Conservation (phyloP, 306 rosid genomes). For the Begonia masoniana region DNA sequence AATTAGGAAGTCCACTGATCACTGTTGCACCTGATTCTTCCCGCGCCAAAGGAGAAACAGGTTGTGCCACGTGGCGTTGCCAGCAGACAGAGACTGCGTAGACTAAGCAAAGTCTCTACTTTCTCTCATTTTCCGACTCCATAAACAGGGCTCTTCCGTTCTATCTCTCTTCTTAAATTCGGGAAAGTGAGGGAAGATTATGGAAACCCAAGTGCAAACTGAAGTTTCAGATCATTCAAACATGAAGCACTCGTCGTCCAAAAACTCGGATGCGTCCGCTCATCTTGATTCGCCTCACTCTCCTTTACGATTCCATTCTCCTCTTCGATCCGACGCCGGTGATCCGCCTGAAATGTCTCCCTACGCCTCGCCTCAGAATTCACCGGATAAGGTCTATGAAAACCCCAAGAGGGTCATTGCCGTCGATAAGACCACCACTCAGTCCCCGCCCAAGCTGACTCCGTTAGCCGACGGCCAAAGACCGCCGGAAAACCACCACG, state of each 20-base stretch:
- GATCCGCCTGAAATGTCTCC: slow-evolving; percentile 50
- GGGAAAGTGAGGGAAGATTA: slow-evolving; percentile 3
- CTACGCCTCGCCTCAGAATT: slow-evolving; percentile 42
- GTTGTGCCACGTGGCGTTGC: slow-evolving; percentile 11
- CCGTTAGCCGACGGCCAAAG: slow-evolving; percentile 17
- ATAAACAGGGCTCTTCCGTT: not conserved
- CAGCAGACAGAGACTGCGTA: not conserved
- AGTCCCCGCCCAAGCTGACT: slow-evolving; percentile 26
- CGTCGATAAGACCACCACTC: slow-evolving; percentile 23
- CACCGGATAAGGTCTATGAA: slow-evolving; percentile 30
- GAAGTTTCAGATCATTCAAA: slow-evolving; percentile 1
- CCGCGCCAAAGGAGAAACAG: not conserved
- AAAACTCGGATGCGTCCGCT: slow-evolving; percentile 44
- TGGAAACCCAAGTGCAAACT: slow-evolving; percentile 14
- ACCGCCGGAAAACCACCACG: slow-evolving; percentile 10
- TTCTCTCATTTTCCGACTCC: too few species aligned
- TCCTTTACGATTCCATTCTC: slow-evolving; percentile 55
- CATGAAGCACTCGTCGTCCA: slow-evolving; percentile 45
- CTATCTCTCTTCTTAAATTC: slow-evolving; percentile 15
- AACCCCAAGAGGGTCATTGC: slow-evolving; percentile 47
- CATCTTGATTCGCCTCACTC: slow-evolving; percentile 51
- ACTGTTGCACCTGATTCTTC: too few species aligned
- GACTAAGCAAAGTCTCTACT: too few species aligned
- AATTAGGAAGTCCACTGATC: too few species aligned
- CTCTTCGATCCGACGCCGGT: slow-evolving; percentile 57